Conservation (phyloP, 345 rosid genomes). For the Punica granatum region DNA sequence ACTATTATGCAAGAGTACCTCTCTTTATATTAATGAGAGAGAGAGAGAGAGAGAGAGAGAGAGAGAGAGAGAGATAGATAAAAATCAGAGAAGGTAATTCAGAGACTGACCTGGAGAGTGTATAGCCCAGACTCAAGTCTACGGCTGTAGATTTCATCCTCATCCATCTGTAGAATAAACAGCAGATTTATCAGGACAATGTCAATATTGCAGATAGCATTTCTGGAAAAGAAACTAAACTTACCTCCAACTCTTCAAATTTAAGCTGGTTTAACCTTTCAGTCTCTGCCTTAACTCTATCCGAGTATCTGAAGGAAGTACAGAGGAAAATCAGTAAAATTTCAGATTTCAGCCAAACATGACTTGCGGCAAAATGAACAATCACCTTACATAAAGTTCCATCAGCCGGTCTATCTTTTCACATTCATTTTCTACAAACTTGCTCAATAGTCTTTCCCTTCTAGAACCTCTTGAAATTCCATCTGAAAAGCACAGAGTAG, state of each 20-base stretch:
- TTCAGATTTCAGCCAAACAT: neutral
- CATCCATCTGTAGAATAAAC: conserved; percentile 59
- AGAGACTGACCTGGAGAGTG: conserved; percentile 73
- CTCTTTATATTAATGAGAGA: too few species aligned
- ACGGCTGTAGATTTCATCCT: conserved; percentile 75
- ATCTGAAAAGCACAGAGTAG: conserved; percentile 32
- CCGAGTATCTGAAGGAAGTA: conserved; percentile 47
- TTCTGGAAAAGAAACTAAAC: conserved; percentile 7
- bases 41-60: too few species aligned
- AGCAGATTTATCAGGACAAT: neutral
- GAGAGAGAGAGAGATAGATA: too few species aligned
- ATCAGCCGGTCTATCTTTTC: conserved; percentile 98
- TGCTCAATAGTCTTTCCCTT: conserved; percentile 83
- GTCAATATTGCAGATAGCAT: conserved; percentile 8
- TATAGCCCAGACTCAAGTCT: conserved; percentile 90
- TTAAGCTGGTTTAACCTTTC: conserved; percentile 63
- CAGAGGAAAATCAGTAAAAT: neutral
- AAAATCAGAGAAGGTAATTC: neutral
- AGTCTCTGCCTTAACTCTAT: conserved; percentile 72
- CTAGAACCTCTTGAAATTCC: conserved; percentile 88
- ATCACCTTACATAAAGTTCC: conserved; percentile 81
- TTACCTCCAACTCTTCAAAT: conserved; percentile 87
- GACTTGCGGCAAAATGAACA: neutral
- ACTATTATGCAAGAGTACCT: neutral
- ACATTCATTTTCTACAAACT: conserved; percentile 87